phyloP scores from a whole-genome alignment of 495 filamentous ascomycete genomes.

The Aspergillus olivimuriae region DNA sequence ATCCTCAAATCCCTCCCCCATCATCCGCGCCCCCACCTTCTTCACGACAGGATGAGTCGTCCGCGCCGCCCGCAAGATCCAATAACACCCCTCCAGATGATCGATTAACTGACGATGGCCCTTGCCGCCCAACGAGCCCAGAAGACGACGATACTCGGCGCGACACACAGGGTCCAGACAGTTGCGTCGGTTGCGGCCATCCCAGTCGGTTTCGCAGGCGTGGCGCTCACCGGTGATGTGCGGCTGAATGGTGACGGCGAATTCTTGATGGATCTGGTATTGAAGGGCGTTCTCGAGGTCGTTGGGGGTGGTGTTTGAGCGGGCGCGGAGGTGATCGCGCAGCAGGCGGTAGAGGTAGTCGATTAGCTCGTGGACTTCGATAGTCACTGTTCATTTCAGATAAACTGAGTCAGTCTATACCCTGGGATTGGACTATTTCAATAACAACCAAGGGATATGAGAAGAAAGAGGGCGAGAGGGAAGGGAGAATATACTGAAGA shows the following conservation, averaged over 20 bases:
- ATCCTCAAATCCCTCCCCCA: slow-evolving; percentile 28
- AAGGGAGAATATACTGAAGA: slow-evolving; percentile 21
- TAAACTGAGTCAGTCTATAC: neutral
- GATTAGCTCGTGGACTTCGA: slow-evolving; percentile 17
- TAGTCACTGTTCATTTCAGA: slow-evolving; percentile 11
- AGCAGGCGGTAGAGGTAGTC: slow-evolving; percentile 31
- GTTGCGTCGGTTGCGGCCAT: slow-evolving; percentile 17
- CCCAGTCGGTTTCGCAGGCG: slow-evolving; percentile 33
- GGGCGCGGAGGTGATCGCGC: slow-evolving; percentile 26
- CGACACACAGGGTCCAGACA: slow-evolving; percentile 22
- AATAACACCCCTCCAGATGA: slow-evolving; percentile 24
- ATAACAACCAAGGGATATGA: neutral
- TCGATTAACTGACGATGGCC: slow-evolving; percentile 15
- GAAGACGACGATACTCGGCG: slow-evolving; percentile 12
- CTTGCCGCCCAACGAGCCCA: slow-evolving; percentile 7
- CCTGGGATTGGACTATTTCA: neutral
- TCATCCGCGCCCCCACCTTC: slow-evolving; percentile 19
- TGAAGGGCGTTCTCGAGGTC: slow-evolving; percentile 15
- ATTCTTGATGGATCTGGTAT: slow-evolving; percentile 23
- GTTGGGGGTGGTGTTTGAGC: neutral
- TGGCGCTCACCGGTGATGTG: slow-evolving; percentile 18
- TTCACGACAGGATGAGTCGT: slow-evolving; percentile 30
- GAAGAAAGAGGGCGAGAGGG: neutral
- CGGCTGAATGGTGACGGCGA: slow-evolving; percentile 9
- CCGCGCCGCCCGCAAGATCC: slow-evolving; percentile 36